phyloP scores from a whole-genome alignment of 129 eudicot genomes.

The Arctium minus region DNA sequence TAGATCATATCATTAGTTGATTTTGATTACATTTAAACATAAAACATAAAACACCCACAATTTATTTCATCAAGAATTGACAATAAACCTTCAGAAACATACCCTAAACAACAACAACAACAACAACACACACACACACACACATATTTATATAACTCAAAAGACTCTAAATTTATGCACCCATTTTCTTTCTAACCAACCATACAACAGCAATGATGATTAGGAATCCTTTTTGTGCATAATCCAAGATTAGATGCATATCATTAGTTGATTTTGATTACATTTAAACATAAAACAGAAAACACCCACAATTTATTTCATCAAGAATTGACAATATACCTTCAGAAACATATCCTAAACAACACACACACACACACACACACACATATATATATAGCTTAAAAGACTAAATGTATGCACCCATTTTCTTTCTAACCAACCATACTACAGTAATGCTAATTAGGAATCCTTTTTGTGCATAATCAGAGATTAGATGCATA shows the following conservation, averaged over 20 bases:
- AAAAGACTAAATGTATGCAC: neutral
- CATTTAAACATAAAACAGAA: neutral
- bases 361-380: neutral
- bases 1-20: neutral
- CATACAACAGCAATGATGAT: neutral
- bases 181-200: constrained; percentile 18
- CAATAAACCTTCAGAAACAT: constrained; percentile 3
- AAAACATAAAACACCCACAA: neutral
- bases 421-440: constrained; percentile 18
- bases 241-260: neutral
- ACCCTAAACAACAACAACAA: neutral
- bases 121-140: too few relatives aligned
- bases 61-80: neutral
- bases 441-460: neutral
- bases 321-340: neutral
- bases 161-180: neutral
- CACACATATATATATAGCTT: neutral
- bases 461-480: neutral
- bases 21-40: neutral
- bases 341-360: constrained; percentile 3
- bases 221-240: neutral
- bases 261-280: neutral
- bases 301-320: neutral
- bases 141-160: neutral
- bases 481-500: neutral